Evolutionary conservation across 768 basidiomycete species (phyloP).

Genomic region (Fomitopsis serialis): DNA sequence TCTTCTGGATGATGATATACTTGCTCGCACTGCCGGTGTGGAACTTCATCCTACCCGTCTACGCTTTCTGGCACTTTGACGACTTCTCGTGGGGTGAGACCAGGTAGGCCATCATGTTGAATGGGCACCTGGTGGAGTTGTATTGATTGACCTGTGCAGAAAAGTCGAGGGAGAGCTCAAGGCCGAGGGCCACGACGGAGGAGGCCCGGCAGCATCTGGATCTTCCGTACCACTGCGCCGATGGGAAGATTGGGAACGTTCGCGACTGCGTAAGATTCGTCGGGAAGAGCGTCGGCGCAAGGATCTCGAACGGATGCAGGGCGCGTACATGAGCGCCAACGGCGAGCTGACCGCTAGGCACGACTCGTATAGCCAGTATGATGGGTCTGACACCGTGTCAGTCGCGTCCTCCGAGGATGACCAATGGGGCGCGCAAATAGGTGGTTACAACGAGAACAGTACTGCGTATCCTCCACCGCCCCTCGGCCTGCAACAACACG

Average conservation of each 20-base stretch:
- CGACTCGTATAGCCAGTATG: constrained; percentile 53
- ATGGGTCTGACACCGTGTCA: constrained; percentile 78
- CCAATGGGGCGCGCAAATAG: constrained; percentile 93
- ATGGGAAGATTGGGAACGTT: constrained; percentile 99
- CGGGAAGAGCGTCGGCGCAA: constrained; percentile 78
- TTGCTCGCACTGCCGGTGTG: constrained; percentile 89
- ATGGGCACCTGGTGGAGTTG: not conserved
- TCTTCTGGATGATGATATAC: constrained; percentile 98
- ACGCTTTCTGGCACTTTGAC: constrained; percentile 99
- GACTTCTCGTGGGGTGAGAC: constrained; percentile 99
- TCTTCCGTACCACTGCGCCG: constrained; percentile 84
- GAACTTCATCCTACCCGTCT: constrained; percentile 92
- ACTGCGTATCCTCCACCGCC: constrained; percentile 81
- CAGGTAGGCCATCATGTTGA: constrained; percentile 47
- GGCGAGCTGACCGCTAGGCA: constrained; percentile 54
- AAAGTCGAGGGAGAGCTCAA: constrained; percentile 93
- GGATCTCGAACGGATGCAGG: constrained; percentile 78
- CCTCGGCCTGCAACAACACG: constrained; percentile 50
- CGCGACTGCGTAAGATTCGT: constrained; percentile 82
- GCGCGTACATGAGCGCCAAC: constrained; percentile 60
- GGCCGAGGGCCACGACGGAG: constrained; percentile 70
- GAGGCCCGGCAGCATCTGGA: constrained; percentile 45
- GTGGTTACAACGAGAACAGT: constrained; percentile 88
- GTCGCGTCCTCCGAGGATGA: constrained; percentile 88
- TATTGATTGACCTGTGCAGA: constrained; percentile 36